phyloP scores from a whole-genome alignment of 306 rosid species.

The Cyamopsis tetragonoloba region DNA sequence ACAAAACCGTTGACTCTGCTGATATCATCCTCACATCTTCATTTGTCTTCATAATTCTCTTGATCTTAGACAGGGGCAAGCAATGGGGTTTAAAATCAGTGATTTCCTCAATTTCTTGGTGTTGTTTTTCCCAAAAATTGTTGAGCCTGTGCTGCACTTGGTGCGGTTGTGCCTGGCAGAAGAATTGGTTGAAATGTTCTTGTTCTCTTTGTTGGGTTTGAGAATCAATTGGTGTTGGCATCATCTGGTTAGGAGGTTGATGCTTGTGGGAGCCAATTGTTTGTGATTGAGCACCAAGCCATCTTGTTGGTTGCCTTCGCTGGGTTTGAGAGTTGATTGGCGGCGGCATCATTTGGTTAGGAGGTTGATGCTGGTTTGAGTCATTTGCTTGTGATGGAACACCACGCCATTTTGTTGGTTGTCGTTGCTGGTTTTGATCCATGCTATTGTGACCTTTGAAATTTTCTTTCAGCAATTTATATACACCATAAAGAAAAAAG shows the following conservation, averaged over 20 bases:
- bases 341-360: no score
- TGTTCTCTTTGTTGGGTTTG: no score
- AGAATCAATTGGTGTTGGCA: no score
- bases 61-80: conserved; percentile 60
- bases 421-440: conserved; percentile 52
- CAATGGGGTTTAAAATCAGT: conserved; percentile 39
- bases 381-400: conserved; percentile 31
- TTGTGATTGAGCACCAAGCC: no score
- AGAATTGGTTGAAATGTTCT: conserved; percentile 34
- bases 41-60: conserved; percentile 63
- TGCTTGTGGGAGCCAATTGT: no score
- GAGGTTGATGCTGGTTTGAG: no score
- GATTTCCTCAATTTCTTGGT: conserved; percentile 39
- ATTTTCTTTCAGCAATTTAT: no score
- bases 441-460: conserved; percentile 17
- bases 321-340: no score
- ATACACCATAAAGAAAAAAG: no score
- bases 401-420: conserved; percentile 20
- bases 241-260: no score
- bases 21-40: conserved; percentile 59
- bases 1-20: conserved; percentile 54
- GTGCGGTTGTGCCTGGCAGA: conserved; percentile 41
- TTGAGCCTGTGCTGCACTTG: conserved; percentile 43
- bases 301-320: no score
- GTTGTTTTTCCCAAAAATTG: conserved; percentile 41